Conservation (phyloP, 345 rosid species). For the Passiflora organensis region DNA sequence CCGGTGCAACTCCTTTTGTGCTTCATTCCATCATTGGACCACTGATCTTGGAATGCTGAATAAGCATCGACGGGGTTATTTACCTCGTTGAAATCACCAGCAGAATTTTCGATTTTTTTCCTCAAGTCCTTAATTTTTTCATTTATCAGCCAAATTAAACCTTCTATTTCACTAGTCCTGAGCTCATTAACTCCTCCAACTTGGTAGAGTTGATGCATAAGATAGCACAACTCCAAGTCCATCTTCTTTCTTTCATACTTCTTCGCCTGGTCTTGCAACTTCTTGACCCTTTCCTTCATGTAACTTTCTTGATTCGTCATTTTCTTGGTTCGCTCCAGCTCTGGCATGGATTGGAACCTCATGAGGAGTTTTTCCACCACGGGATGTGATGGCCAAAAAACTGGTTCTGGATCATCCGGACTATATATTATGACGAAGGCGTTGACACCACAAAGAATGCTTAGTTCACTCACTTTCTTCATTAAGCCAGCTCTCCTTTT, state of each 20-base stretch:
- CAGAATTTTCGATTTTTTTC: conserved; percentile 10
- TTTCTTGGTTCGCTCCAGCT: conserved; percentile 26
- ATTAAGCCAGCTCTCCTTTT: conserved; percentile 39
- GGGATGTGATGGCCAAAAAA: conserved; percentile 27
- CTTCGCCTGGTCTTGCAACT: conserved; percentile 16
- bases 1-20: background rate
- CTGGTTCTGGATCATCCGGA: conserved; percentile 33
- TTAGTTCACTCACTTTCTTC: conserved; percentile 44
- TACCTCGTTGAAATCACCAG: too few relatives aligned
- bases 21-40: conserved; percentile 7
- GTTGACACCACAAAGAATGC: conserved; percentile 32
- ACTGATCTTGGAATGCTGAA: conserved; percentile 8
- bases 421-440: conserved; percentile 33
- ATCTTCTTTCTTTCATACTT: conserved; percentile 17
- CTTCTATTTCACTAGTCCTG: conserved; percentile 1
- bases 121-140: conserved; percentile 23
- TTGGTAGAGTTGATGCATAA: conserved; percentile 20
- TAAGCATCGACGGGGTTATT: background rate
- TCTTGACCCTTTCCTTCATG: conserved; percentile 18
- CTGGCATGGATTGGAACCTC: conserved; percentile 22
- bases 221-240: conserved; percentile 10
- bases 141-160: conserved; percentile 17
- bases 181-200: conserved; percentile 10
- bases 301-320: conserved; percentile 33
- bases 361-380: conserved; percentile 12